phyloP scores from a whole-genome alignment of 2,329 filamentous ascomycete species.

The Didymella sp. region DNA sequence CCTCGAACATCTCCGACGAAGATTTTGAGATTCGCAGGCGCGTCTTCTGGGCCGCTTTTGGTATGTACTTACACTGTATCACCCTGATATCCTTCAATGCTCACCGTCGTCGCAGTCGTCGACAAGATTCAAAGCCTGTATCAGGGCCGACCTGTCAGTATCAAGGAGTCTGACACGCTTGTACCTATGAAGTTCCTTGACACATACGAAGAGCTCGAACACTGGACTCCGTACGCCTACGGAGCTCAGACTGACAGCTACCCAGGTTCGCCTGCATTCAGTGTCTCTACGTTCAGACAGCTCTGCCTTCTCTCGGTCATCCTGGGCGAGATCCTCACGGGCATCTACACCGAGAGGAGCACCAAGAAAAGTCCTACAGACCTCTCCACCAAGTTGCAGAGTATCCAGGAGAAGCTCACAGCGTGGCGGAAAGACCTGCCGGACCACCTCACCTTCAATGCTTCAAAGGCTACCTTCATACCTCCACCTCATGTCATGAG shows the following conservation, averaged over 20 bases:
- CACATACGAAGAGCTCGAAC: constrained; percentile 61
- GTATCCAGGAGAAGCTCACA: constrained; percentile 52
- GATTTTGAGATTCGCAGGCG: constrained; percentile 56
- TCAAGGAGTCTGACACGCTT: constrained; percentile 55
- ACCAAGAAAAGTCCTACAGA: constrained; percentile 41
- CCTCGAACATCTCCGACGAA: constrained; percentile 52
- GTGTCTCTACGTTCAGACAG: constrained; percentile 53
- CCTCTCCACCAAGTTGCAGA: constrained; percentile 48
- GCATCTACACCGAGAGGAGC: constrained; percentile 51
- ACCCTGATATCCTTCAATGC: neutral
- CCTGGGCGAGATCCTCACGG: constrained; percentile 52
- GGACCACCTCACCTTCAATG: constrained; percentile 51
- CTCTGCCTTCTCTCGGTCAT: constrained; percentile 57
- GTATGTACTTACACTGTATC: constrained; percentile 5
- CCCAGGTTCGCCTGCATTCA: constrained; percentile 51
- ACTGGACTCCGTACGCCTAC: constrained; percentile 57
- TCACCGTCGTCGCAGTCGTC: constrained; percentile 30
- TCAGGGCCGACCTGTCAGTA: constrained; percentile 59
- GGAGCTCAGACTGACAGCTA: constrained; percentile 26
- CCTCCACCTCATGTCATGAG: constrained; percentile 48
- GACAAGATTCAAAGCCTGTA: constrained; percentile 65
- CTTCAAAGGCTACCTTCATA: constrained; percentile 32
- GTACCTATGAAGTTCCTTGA: constrained; percentile 59
- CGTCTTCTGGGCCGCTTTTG: constrained; percentile 57
- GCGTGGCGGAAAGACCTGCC: constrained; percentile 55